phyloP scores from a whole-genome alignment of 371 early-diverging fungal genomes.

The Chytridium lagenaria region DNA sequence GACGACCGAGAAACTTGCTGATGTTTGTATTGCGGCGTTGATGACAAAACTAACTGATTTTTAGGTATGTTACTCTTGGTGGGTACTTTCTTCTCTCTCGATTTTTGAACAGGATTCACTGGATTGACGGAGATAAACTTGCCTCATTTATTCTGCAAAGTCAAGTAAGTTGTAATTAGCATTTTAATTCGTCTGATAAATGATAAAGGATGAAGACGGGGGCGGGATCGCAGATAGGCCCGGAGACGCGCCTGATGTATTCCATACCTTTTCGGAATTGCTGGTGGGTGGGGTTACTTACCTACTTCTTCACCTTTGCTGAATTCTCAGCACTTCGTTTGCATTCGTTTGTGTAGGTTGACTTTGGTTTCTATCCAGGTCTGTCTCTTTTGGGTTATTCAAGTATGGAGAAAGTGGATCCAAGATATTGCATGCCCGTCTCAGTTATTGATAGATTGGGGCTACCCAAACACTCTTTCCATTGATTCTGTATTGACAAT shows the following conservation, averaged over 20 bases:
- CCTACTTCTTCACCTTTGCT: not conserved
- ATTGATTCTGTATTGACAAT: too few relatives aligned
- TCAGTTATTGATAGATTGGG: slow-evolving; percentile 68
- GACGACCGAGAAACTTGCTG: slow-evolving; percentile 98
- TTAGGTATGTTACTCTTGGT: slow-evolving; percentile 98
- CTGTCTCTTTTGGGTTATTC: slow-evolving; percentile 86
- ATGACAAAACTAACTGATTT: not conserved
- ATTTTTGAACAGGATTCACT: slow-evolving; percentile 82
- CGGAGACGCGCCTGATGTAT: slow-evolving; percentile 93
- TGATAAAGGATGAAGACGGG: slow-evolving; percentile 72
- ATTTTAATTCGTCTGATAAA: not conserved
- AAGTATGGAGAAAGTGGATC: slow-evolving; percentile 77
- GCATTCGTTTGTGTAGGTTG: too few relatives aligned
- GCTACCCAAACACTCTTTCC: slow-evolving; percentile 10
- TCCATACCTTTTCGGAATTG: slow-evolving; percentile 97
- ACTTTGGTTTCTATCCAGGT: slow-evolving; percentile 52
- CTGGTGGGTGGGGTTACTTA: slow-evolving; percentile 64
- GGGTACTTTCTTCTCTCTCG: slow-evolving; percentile 92
- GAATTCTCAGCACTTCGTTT: too few relatives aligned
- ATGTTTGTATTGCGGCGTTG: slow-evolving; percentile 59
- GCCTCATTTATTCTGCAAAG: slow-evolving; percentile 81
- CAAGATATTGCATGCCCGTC: slow-evolving; percentile 92
- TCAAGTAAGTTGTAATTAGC: slow-evolving; percentile 64
- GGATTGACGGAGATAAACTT: slow-evolving; percentile 86
- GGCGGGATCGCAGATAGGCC: slow-evolving; percentile 98